A percentile compares a stretch with the other conserved stretches of the same genome.
phyloP scores from a whole-genome alignment of 768 basidiomycete species.

The Clathrus columnatus region DNA sequence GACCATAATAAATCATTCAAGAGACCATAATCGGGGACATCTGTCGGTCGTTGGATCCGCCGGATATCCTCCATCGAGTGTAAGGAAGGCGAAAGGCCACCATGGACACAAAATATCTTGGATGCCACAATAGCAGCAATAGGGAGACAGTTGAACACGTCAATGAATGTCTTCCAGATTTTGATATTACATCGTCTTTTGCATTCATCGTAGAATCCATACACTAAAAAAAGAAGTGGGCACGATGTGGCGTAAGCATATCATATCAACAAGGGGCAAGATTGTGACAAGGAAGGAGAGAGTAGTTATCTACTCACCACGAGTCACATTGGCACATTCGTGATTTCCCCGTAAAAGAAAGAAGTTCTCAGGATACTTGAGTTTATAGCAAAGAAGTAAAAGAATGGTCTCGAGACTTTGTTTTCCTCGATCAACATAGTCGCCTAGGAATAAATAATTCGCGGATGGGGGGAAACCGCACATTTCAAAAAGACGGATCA shows the following conservation, averaged over 20 bases:
- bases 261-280: conserved; percentile 13
- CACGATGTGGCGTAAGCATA: conserved; percentile 4
- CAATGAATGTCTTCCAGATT: conserved; percentile 99
- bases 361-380: conserved; percentile 99
- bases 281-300: conserved; percentile 9
- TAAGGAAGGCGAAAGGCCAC: conserved; percentile 86
- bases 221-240: conserved; percentile 55
- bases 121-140: conserved; percentile 98
- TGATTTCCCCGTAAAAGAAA: conserved; percentile 97
- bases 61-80: conserved; percentile 98
- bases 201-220: conserved; percentile 99
- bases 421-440: conserved; percentile 98
- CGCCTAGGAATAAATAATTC: conserved; percentile 97
- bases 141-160: conserved; percentile 98
- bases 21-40: conserved; percentile 96
- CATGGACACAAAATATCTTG: conserved; percentile 99
- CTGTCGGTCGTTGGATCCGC: conserved; percentile 94
- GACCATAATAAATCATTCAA: conserved; percentile 97
- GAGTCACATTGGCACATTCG: conserved; percentile 97
- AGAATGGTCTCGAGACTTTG: conserved; percentile 98
- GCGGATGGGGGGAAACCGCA: conserved; percentile 96
- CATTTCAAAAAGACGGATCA: conserved; percentile 98
- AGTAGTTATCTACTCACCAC: conserved; percentile 52
- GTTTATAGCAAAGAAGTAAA: conserved; percentile 95
- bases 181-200: conserved; percentile 99